phyloP scores from a whole-genome alignment of 106 monocot species.

The Dendrobium chrysotoxum region DNA sequence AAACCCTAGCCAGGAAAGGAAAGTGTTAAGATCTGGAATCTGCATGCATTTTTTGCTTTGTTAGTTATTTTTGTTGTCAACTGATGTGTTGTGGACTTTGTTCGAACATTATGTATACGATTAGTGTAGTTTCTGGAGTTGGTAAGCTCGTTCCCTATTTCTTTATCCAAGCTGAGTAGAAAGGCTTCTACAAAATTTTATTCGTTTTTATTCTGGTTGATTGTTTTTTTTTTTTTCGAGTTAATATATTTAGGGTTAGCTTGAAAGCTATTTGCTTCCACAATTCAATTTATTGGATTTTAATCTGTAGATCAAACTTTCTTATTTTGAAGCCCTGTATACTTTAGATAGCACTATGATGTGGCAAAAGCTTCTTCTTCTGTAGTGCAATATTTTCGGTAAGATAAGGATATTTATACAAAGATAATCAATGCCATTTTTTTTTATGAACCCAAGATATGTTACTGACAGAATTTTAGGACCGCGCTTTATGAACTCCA shows the following conservation, averaged over 20 bases:
- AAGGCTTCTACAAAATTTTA: no score
- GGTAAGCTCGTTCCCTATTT: not conserved
- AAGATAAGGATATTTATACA: no score
- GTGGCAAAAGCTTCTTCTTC: not conserved
- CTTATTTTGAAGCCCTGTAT: not conserved
- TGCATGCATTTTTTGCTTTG: not conserved
- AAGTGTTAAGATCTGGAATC: not conserved
- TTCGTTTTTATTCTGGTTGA: not conserved
- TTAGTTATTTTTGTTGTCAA: not conserved
- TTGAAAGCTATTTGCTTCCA: not conserved
- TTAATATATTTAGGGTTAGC: not conserved
- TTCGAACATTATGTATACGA: not conserved
- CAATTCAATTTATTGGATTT: not conserved
- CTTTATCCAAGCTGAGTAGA: no score
- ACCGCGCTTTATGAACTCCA: no score
- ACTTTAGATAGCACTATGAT: not conserved
- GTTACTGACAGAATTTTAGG: no score
- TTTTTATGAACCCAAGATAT: not conserved
- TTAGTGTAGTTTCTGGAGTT: not conserved
- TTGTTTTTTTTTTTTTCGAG: not conserved
- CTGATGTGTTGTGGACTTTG: no score
- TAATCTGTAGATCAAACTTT: not conserved
- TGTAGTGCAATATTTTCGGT: no score
- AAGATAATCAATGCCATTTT: no score
- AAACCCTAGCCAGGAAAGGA: not conserved